Evolutionary conservation across 768 basidiomycete species (phyloP), one percentile per base, ranked within the genome.

Genomic region (Hygrophorus pudorinus): DNA sequence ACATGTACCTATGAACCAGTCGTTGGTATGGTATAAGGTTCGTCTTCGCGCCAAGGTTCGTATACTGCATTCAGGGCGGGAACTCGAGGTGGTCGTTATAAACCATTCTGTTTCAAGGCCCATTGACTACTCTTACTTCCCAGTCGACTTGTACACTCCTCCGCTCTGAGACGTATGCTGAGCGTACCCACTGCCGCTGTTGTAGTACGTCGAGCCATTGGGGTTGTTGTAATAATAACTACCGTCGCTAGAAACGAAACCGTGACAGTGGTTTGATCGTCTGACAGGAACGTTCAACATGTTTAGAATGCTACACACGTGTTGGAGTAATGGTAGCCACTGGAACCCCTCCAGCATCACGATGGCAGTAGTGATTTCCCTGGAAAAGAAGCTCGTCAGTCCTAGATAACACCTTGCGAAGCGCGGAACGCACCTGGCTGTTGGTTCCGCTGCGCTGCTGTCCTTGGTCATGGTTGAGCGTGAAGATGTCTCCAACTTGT

Each of bases 191-290:
- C 11, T 46, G 0, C 75, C 76, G 31, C 35, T 67, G 59, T 78
- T 69, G 54, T 79, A 72, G 55, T 82, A 81, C 4, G 66, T 79
- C 0, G 76, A 78, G 0, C 75, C 72, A 38, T 81, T 65, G 37
- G 75, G 58, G 64, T 82, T 81, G 39, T 53, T 55, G 58, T 82
- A 81, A 54, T 81, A 79, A 60, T 81, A 81, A 46, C 72, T 72
- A 2, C 76, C 78, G 43, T 81, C 47, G 4, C 70, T 72, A 45
- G 20, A 40, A 42, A 52, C 36, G 38, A 36, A 3, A 2, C 4
- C 3, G 24, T 7, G 24, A 2, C 4, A 24, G 24, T 7, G 24
- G 24, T 24, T 24, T 24, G 24, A 24, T 24, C 24, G 17, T 28
- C 10, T n/a, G 9, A 7, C 33, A 9, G 9, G 33, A 35, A 35